A percentile compares a stretch with the other conserved stretches of the same genome.
Conservation (phyloP, 768 basidiomycete genomes). For the Tylopilus intermedius region DNA sequence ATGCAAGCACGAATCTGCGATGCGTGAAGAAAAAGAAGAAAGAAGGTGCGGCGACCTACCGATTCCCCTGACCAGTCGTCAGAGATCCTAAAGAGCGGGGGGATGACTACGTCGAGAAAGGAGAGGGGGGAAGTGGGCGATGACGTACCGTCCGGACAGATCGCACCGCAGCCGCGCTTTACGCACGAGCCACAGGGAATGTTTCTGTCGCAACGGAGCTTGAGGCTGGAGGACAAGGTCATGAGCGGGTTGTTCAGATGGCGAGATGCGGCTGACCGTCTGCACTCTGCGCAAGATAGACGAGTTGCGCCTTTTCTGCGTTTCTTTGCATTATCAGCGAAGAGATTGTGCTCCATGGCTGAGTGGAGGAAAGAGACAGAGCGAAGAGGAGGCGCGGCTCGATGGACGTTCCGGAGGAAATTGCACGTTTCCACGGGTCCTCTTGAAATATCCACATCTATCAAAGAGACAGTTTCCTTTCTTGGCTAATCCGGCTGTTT, state of each 20-base stretch:
- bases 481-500: slow-evolving; percentile 17
- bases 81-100: slow-evolving; percentile 51
- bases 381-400: slow-evolving; percentile 20
- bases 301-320: slow-evolving; percentile 69
- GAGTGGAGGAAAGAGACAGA: slow-evolving; percentile 21
- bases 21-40: neutral
- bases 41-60: slow-evolving; percentile 36
- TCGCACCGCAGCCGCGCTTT: slow-evolving; percentile 74
- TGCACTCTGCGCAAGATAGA: slow-evolving; percentile 75
- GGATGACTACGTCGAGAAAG: slow-evolving; percentile 17
- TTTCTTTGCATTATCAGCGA: slow-evolving; percentile 44
- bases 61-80: slow-evolving; percentile 79
- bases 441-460: slow-evolving; percentile 17
- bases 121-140: slow-evolving; percentile 7
- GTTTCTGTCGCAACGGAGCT: slow-evolving; percentile 58
- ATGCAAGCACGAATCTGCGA: slow-evolving; percentile 69
- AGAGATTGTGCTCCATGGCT: slow-evolving; percentile 23
- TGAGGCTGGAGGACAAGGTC: slow-evolving; percentile 16
- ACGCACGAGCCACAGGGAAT: slow-evolving; percentile 78
- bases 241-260: neutral
- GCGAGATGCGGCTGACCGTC: slow-evolving; percentile 42
- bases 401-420: slow-evolving; percentile 16
- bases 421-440: slow-evolving; percentile 10
- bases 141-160: slow-evolving; percentile 70
- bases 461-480: slow-evolving; percentile 16